phyloP scores from a whole-genome alignment of 1,284 basidiomycete genomes.

The Erythrobasidium hasegawianum region DNA sequence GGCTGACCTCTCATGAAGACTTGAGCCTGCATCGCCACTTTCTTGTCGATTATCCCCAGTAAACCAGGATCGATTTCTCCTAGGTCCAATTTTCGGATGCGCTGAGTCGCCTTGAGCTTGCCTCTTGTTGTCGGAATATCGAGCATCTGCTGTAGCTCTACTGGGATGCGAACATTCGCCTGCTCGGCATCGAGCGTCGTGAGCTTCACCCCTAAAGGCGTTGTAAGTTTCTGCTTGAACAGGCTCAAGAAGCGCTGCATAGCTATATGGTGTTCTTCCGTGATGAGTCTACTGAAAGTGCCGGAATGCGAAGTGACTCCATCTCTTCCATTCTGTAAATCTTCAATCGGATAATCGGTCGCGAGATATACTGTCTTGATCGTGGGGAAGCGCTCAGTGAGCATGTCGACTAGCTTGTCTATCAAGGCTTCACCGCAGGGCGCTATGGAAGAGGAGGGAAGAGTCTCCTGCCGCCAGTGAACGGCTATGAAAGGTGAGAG shows the following conservation, averaged over 20 bases:
- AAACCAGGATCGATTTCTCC: constrained; percentile 43
- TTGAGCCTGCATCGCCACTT: constrained; percentile 40
- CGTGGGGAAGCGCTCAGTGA: constrained; percentile 31
- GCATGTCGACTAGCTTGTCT: constrained; percentile 37
- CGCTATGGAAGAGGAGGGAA: constrained; percentile 39
- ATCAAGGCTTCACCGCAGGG: constrained; percentile 43
- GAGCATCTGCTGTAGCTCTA: constrained; percentile 1
- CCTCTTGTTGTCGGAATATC: constrained; percentile 3
- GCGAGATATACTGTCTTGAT: constrained; percentile 45
- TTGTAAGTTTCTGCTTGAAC: constrained; percentile 30
- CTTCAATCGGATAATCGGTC: constrained; percentile 47
- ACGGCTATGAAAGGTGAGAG: constrained; percentile 44
- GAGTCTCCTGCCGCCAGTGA: constrained; percentile 47
- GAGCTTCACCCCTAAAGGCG: constrained; percentile 21
- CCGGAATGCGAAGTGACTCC: constrained; percentile 41
- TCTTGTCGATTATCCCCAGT: constrained; percentile 46
- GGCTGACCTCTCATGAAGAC: constrained; percentile 45
- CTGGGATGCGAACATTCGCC: constrained; percentile 18
- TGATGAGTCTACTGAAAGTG: constrained; percentile 45
- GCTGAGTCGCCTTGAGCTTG: neutral
- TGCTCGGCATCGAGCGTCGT: constrained; percentile 44
- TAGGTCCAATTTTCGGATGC: constrained; percentile 27
- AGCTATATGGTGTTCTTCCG: constrained; percentile 43
- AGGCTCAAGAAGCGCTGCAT: constrained; percentile 40
- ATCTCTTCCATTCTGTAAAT: constrained; percentile 17